Evolutionary conservation across 2,329 filamentous ascomycete genomes (phyloP).

Genomic region (Neofusicoccum ribis): DNA sequence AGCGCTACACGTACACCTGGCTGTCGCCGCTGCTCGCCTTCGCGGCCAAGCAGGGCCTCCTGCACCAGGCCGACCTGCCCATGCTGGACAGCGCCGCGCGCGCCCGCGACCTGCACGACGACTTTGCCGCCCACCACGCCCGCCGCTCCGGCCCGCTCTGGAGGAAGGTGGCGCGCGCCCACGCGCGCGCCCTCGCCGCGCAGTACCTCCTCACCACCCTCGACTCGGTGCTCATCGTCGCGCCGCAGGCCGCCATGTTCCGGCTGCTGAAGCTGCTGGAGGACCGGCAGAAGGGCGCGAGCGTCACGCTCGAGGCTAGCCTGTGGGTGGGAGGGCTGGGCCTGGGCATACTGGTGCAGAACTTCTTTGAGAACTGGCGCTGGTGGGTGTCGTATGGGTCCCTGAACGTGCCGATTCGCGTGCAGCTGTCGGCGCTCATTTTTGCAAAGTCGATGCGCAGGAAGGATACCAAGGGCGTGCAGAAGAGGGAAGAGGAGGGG

Average conservation of each 20-base stretch:
- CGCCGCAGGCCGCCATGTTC: slow-evolving; percentile 69
- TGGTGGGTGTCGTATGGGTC: slow-evolving; percentile 65
- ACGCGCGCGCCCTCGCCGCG: slow-evolving; percentile 55
- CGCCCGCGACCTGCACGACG: slow-evolving; percentile 22
- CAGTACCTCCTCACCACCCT: slow-evolving; percentile 61
- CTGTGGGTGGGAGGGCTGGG: slow-evolving; percentile 68
- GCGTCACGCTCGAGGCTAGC: slow-evolving; percentile 59
- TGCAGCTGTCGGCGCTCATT: slow-evolving; percentile 69
- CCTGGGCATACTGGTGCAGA: slow-evolving; percentile 46
- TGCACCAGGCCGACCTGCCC: slow-evolving; percentile 20
- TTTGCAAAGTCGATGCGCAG: slow-evolving; percentile 76
- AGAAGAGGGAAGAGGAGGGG: slow-evolving; percentile 45
- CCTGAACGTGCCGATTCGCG: slow-evolving; percentile 65
- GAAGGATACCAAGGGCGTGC: slow-evolving; percentile 70
- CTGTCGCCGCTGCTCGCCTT: slow-evolving; percentile 52
- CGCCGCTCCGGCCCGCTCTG: slow-evolving; percentile 52
- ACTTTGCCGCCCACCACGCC: slow-evolving; percentile 9
- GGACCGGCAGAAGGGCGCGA: slow-evolving; percentile 44
- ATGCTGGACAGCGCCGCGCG: slow-evolving; percentile 17
- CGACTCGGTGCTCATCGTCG: slow-evolving; percentile 62
- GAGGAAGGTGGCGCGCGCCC: slow-evolving; percentile 59
- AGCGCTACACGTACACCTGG: slow-evolving; percentile 68
- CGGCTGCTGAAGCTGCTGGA: slow-evolving; percentile 68
- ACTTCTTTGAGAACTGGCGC: slow-evolving; percentile 35
- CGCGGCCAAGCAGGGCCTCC: slow-evolving; percentile 7